Base-by-base conservation (phyloP, 345 rosid species). In the Acer campestre region DNA sequence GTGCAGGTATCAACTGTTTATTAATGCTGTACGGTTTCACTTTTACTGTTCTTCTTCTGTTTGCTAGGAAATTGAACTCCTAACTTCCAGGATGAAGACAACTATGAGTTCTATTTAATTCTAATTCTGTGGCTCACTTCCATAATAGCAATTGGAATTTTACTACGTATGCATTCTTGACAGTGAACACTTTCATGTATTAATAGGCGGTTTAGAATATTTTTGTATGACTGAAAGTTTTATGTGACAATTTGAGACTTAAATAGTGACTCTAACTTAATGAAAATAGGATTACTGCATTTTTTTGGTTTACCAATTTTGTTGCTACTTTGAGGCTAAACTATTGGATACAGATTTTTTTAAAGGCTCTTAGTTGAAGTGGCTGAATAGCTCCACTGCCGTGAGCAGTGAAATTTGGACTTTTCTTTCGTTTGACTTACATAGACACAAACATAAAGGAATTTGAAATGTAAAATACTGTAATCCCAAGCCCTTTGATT, bases 1-100 rank as follows among this genome's bases (percentile, higher is more conserved):
- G 5, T 93, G 88, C 92, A 84, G 99, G 99, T 92, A 86, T 20
- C 17, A 61, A 55, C 7, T 3, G 46, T 71, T 58, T 10, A 31
- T 44, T 2, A 46, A 14, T 22, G 23, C 53, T n/a, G 31, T 56
- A 17, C 0, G 27, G 31, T 20, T 48, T 75, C 11, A 64, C 46
- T 53, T 63, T 27, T 64, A 7, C 27, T 1, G 18, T 68, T 68
- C 46, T 23, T 8, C 27, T 48, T 25, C 3, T 16, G 10, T 25
- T 49, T 14, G 10, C 20, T 2, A 14, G 35, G n/a, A 14, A 12
- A 48, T 25, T 48, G 16, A 31, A 11, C 11, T n/a, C 5, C 31
- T 11, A 8, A 13, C 13, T 10, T 23, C 23, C 23, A 3, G 38
- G 17, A 61, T 3, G 35, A 23, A 23, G 66, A 61, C 13, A 7